phyloP scores from a whole-genome alignment of 106 monocot species.

The Allium cepa region DNA sequence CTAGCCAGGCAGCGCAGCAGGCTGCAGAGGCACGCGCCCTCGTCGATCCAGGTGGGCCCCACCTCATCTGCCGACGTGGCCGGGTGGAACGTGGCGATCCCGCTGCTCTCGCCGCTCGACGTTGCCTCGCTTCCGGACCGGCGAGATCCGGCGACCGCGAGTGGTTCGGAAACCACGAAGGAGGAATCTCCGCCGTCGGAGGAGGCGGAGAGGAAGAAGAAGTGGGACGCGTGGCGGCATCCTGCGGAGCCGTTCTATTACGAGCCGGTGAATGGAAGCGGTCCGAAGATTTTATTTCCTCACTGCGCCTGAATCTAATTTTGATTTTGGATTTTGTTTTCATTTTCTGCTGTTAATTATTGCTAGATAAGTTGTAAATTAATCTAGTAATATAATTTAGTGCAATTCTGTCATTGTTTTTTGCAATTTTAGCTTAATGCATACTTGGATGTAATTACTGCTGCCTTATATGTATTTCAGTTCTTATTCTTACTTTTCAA shows the following conservation, averaged over 20 bases:
- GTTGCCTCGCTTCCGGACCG: slow-evolving; percentile 10
- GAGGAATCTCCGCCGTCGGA: slow-evolving; percentile 6
- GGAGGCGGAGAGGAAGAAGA: background rate
- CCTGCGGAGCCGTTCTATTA: slow-evolving; percentile 27
- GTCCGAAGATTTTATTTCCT: slow-evolving; percentile 14
- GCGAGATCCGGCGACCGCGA: background rate
- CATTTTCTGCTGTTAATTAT: background rate
- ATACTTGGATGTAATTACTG: no score
- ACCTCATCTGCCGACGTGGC: slow-evolving; percentile 8
- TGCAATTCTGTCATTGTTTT: no score
- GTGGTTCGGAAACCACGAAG: background rate
- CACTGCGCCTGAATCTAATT: slow-evolving; percentile 14
- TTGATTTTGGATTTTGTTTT: background rate
- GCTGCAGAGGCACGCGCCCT: slow-evolving; percentile 49
- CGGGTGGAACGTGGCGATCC: slow-evolving; percentile 41
- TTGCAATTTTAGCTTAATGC: no score
- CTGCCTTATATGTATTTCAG: no score
- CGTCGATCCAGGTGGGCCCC: slow-evolving; percentile 32
- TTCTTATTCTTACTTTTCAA: no score
- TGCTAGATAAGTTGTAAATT: no score
- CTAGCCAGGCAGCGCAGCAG: slow-evolving; percentile 25
- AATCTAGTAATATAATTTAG: no score
- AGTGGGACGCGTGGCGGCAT: slow-evolving; percentile 31
- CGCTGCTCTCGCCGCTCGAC: slow-evolving; percentile 46
- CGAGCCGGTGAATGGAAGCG: slow-evolving; percentile 20